Evolutionary conservation across 257 asterid genomes (phyloP).

Genomic region (Craterostigma plantagineum): DNA sequence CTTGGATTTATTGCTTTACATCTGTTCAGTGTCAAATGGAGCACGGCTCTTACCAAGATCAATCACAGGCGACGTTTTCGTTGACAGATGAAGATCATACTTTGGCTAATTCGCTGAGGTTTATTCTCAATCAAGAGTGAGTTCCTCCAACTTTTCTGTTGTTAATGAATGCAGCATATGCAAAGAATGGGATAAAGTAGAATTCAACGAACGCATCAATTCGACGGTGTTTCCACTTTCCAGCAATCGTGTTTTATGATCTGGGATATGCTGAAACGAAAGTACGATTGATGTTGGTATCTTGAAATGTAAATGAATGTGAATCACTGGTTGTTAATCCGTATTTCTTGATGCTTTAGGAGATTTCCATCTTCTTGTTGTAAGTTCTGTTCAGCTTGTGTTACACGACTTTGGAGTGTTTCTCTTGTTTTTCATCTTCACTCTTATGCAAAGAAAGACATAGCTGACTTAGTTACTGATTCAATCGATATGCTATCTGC

Average conservation of each 20-base stretch:
- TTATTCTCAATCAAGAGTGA: slow-evolving; percentile 75
- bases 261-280: too few relatives aligned
- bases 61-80: slow-evolving; percentile 58
- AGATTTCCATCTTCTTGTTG: too few relatives aligned
- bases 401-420: too few relatives aligned
- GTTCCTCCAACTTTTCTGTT: slow-evolving; percentile 9
- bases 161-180: background rate
- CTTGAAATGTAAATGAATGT: background rate
- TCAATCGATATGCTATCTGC: too few relatives aligned
- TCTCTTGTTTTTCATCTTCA: too few relatives aligned
- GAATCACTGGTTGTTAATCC: too few relatives aligned
- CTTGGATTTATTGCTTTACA: too few relatives aligned
- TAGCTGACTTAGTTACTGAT: too few relatives aligned
- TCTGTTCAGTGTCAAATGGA: slow-evolving; percentile 43
- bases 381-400: background rate
- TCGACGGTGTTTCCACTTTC: too few relatives aligned
- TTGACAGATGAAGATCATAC: slow-evolving; percentile 80
- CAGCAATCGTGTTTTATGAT: background rate
- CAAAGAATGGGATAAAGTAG: background rate
- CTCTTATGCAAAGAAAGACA: background rate
- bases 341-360: too few relatives aligned
- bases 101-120: slow-evolving; percentile 69
- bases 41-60: slow-evolving; percentile 46
- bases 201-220: too few relatives aligned
- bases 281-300: too few relatives aligned